Base-by-base conservation (phyloP, 2,329 filamentous ascomycete species). In the Colletotrichum sublineola region DNA sequence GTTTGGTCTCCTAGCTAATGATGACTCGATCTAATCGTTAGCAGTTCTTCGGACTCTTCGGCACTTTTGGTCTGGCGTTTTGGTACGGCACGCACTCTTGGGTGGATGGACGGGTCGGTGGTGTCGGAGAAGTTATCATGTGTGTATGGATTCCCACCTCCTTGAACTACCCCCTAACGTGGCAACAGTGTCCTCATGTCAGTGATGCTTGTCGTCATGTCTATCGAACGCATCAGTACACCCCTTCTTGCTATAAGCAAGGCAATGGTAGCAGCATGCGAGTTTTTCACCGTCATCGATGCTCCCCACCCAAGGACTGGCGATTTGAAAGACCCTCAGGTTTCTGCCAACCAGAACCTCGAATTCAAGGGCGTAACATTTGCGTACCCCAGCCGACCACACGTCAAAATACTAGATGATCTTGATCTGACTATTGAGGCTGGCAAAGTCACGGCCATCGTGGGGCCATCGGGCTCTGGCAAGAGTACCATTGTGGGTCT, bases 401-500 rank as follows among this genome's bases (percentile, higher is more conserved):
- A 91, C 70, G 87, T 91, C 73, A 89, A 89, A 76, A 88, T 94
- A 0, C 80, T 94, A 1, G 86, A 92, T 75, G 81, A 85, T 3
- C 79, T 94, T 3, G 85, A 87, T 75, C 80, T 93, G 11, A 83
- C 80, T 0, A 88, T 94, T 67, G 84, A 88, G 71, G 85, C 88
- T 9, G 91, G 91, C 29, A 92, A 93, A 77, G 87, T 91, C 2
- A 94, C 92, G 0, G 93, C 93, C 2, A 91, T 95, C 24, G 92
- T 95, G 29, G 93, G 93, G 0, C 88, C 91, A 0, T 93, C 91
- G 2, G 93, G 93, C 0, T 91, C 88, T 5, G 93, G 93, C 0
- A 95, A 95, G 79, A 93, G 90, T 63, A 95, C 93, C 0, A 89
- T 94, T 36, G 89, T 94, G 0, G 91, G 90, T 0, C 81, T 95